These are phyloP conservation scores for Vitis hybrid DNA, from an alignment of 177 flowering plant species.

Conservation along the genomic window DNA sequence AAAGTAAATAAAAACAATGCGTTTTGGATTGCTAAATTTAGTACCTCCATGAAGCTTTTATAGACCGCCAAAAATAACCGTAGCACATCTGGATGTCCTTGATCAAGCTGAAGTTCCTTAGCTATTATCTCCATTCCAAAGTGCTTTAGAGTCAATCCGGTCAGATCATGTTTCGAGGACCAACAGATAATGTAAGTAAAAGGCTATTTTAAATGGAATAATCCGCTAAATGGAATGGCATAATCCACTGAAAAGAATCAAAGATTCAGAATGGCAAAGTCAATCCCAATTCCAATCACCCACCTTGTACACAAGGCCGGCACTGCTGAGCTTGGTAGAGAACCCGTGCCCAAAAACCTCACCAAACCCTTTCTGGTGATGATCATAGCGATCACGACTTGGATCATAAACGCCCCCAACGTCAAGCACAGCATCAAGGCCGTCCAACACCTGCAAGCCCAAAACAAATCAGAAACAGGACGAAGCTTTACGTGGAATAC, in stretches of 20 bases:
- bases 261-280: background rate
- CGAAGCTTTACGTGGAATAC: background rate
- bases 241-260: background rate
- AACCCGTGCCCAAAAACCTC: conserved; percentile 94
- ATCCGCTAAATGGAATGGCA: background rate
- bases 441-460: conserved; percentile 60
- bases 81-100: conserved; percentile 75
- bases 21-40: background rate
- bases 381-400: conserved; percentile 72
- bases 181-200: too few species aligned
- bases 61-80: conserved; percentile 70
- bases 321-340: conserved; percentile 87
- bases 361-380: conserved; percentile 91
- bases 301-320: conserved; percentile 96
- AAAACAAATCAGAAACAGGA: conserved; percentile 6
- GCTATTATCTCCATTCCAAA: conserved; percentile 92
- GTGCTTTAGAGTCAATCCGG: conserved; percentile 43
- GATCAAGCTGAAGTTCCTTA: conserved; percentile 75
- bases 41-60: conserved; percentile 92
- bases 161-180: too few species aligned
- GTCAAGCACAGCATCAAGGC: conserved; percentile 94
- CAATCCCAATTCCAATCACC: background rate
- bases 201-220: too few species aligned
- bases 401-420: conserved; percentile 96
- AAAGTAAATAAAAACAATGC: background rate